Evolutionary conservation across 306 rosid genomes (phyloP), one percentile per base, ranked within the genome.

Genomic region (Castanospermum australe): DNA sequence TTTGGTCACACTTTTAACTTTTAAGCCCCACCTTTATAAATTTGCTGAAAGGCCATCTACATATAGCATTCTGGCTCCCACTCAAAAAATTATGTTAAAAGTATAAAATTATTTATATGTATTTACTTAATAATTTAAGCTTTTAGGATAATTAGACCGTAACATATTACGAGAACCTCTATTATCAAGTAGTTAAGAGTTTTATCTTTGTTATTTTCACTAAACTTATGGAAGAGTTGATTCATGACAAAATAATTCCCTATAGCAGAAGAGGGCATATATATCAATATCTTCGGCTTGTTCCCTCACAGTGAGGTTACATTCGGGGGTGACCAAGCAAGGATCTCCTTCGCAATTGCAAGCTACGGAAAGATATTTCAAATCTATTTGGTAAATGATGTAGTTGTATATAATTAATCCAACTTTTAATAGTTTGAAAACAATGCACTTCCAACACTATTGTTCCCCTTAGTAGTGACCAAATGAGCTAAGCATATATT

Each of bases 281-380:
- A 28, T n/a, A n/a, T n/a, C 32, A 8, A 0, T 56, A n/a, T n/a
- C n/a, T n/a, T n/a, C n/a, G 35, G 4, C 35, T 38, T 70, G 17
- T 22, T n/a, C 70, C 22, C 60, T 38, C 20, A 48, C 50, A 62
- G 15, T 24, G 56, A 42, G 5, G 5, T 78, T 30, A 44, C 61
- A 18, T 8, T 9, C 4, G 14, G 32, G 25, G 30, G n/a, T 44
- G 48, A 15, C 83, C 48, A n/a, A 61, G 66, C 42, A 73, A 54
- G 0, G 20, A 44, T 55, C 84, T 22, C 54, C 73, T 81, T 74
- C 76, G 45, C 56, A 45, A 6, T 42, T 14, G 10, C 73, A 15
- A 44, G 20, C 38, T 45, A 4, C 39, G 11, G 0, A 24, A 13
- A 42, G 39, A 44, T 8, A 13, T 45, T n/a, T 17, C 54, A 41